Base-by-base conservation (phyloP, 1,284 basidiomycete species). In the Irpex sp. region DNA sequence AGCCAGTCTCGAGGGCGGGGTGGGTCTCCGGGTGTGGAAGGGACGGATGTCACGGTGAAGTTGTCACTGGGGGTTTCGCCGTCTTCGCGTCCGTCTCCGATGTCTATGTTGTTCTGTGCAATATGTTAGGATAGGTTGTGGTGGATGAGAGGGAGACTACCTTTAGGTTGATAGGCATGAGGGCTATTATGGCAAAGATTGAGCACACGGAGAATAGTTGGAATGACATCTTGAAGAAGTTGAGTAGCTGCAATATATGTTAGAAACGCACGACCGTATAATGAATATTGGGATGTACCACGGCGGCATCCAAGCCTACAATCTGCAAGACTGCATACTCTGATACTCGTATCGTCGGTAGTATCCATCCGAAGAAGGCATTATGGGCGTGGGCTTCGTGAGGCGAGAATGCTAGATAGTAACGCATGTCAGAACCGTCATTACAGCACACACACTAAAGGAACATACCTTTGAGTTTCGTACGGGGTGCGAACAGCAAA, bases 311-410 rank as follows among this genome's bases (percentile, higher is more conserved):
- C 56, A 99, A 77, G 0, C 96, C 96, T 10, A 98, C 96, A 48
- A 96, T 96, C 72, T 98, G 96, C 0, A 98, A 80, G n/a, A 98
- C 88, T 3, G 93, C 91, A 68, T 92, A 94, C 71, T 98, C 96
- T 51, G 93, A 94, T 0, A 91, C 94, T 61, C 83, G 81, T 60
- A 98, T 81, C 0, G 96, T 98, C 0, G 96, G 96, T 65, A 94
- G 73, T 65, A 98, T 92, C 96, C 96, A 99, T 19, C 93, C 93
- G 75, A 98, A 94, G 75, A 96, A 91, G 0, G 89, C 86, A 61
- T 84, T 80, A 66, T 90, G 90, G 5, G 87, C 85, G 70, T 95
- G 92, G 0, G 90, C 90, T 74, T 94, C 91, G 68, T 93, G 91
- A 16, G 94, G 91, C 4, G 94, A 94, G 76, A 96, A 95, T 2